Conservation (phyloP, 805 yeast species). For the Yarrowia alimentaria region DNA sequence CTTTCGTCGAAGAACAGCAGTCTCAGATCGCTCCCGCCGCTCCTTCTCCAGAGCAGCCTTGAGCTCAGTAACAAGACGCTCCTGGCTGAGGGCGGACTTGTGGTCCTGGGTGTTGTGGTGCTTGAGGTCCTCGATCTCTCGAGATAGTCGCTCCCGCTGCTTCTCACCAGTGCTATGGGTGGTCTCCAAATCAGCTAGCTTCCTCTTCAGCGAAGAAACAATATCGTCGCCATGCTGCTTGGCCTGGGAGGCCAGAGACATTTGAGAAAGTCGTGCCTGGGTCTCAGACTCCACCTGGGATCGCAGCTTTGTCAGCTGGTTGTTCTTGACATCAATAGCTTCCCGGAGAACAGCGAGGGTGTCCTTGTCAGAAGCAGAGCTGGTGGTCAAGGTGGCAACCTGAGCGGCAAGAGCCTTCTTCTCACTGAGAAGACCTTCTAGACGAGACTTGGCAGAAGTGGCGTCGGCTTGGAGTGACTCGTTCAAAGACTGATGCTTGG, state of each 20-base stretch:
- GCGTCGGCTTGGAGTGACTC: slow-evolving; percentile 31
- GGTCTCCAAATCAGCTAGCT: slow-evolving; percentile 32
- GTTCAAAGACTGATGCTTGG: slow-evolving; percentile 31
- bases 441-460: slow-evolving; percentile 1
- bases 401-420: slow-evolving; percentile 30
- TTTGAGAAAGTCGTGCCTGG: slow-evolving; percentile 7
- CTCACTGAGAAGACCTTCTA: slow-evolving; percentile 31
- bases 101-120: slow-evolving; percentile 34
- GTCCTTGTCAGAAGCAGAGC: slow-evolving; percentile 28
- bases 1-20: slow-evolving; percentile 33
- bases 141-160: slow-evolving; percentile 31
- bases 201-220: slow-evolving; percentile 31
- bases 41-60: slow-evolving; percentile 32
- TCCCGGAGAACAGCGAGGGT: slow-evolving; percentile 31
- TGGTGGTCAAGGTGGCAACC: slow-evolving; percentile 29
- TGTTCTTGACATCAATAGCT: slow-evolving; percentile 31
- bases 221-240: slow-evolving; percentile 47
- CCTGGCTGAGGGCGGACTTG: slow-evolving; percentile 32
- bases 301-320: slow-evolving; percentile 33
- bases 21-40: slow-evolving; percentile 33
- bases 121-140: slow-evolving; percentile 39
- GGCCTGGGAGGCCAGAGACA: slow-evolving; percentile 42
- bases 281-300: slow-evolving; percentile 30
- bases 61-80: slow-evolving; percentile 31
- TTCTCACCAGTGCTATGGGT: slow-evolving; percentile 29